Evolutionary conservation across 1,139 yeast species (phyloP).

Genomic region (Geotrichum klebahnii): DNA sequence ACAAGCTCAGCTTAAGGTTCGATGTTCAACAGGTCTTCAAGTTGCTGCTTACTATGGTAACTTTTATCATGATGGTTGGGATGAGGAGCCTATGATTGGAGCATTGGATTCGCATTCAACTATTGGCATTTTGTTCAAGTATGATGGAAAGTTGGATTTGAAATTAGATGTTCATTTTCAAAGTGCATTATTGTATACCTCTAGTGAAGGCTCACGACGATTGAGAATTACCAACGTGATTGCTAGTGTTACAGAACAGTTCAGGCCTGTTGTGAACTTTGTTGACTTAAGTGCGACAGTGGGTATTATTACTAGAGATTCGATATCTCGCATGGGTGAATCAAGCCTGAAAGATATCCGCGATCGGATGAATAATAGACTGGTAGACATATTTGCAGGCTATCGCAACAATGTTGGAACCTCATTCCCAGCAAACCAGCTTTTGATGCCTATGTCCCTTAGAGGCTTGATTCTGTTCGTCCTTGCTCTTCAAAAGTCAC

Average conservation of each 20-base stretch:
- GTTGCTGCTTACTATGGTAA: conserved; percentile 72
- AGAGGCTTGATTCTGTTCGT: conserved; percentile 66
- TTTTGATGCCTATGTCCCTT: conserved; percentile 78
- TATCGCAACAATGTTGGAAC: conserved; percentile 54
- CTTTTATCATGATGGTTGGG: conserved; percentile 35
- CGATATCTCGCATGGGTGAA: conserved; percentile 54
- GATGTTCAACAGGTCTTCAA: conserved; percentile 86
- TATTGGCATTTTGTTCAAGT: conserved; percentile 65
- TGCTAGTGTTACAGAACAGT: conserved; percentile 71
- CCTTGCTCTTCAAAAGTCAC: conserved; percentile 65
- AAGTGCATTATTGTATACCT: conserved; percentile 82
- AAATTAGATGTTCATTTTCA: conserved; percentile 85
- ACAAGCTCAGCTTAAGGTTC: conserved; percentile 76
- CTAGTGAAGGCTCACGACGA: conserved; percentile 67
- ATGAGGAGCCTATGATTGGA: no score
- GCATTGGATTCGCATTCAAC: no score
- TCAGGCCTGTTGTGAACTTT: conserved; percentile 70
- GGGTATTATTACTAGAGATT: conserved; percentile 69
- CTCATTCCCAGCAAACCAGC: conserved; percentile 54
- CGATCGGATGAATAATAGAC: conserved; percentile 57
- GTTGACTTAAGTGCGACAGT: conserved; percentile 80
- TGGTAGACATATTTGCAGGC: conserved; percentile 73
- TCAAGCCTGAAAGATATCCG: conserved; percentile 58
- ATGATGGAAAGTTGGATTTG: conserved; percentile 72
- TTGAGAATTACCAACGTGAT: conserved; percentile 79